A percentile compares a stretch with the other conserved stretches of the same genome.
These are phyloP conservation scores for Aspergillus sergii DNA, from an alignment of 2,329 filamentous ascomycete genomes.

Conservation along the genomic window DNA sequence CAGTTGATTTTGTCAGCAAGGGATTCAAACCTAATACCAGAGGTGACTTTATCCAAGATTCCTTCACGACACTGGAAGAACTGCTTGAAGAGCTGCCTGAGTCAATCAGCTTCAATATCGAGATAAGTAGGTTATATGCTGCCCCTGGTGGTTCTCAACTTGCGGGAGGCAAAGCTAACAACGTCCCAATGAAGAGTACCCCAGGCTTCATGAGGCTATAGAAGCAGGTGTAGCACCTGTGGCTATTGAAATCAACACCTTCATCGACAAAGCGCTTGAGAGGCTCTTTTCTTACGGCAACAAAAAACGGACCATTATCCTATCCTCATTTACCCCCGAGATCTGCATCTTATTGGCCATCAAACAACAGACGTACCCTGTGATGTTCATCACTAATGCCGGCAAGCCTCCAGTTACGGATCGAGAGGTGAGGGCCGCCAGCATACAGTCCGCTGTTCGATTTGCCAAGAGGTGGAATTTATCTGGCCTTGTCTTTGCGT, in stretches of 20 bases:
- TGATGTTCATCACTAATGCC: slow-evolving; percentile 33
- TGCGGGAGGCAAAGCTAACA: slow-evolving; percentile 11
- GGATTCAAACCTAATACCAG: slow-evolving; percentile 41
- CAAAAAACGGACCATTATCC: slow-evolving; percentile 33
- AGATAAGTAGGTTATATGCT: slow-evolving; percentile 34
- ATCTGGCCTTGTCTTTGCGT: slow-evolving; percentile 40
- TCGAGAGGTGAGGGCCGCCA: slow-evolving; percentile 33
- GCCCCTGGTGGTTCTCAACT: no score
- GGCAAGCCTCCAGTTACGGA: slow-evolving; percentile 30
- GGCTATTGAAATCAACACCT: slow-evolving; percentile 44
- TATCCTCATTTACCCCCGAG: slow-evolving; percentile 33
- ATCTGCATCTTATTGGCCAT: slow-evolving; percentile 28
- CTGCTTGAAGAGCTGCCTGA: slow-evolving; percentile 38
- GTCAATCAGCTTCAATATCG: slow-evolving; percentile 43
- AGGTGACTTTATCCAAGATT: slow-evolving; percentile 41
- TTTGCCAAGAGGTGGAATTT: slow-evolving; percentile 44
- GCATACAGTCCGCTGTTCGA: slow-evolving; percentile 39
- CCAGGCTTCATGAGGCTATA: slow-evolving; percentile 41
- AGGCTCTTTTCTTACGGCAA: slow-evolving; percentile 28
- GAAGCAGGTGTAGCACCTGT: slow-evolving; percentile 37
- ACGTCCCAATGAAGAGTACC: slow-evolving; percentile 40
- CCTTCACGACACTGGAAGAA: slow-evolving; percentile 43
- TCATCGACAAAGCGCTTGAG: slow-evolving; percentile 41
- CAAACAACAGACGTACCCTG: slow-evolving; percentile 27
- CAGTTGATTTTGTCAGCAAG: slow-evolving; percentile 43